These are phyloP conservation scores for Harrya chromipes DNA, from an alignment of 768 basidiomycete species.

Conservation along the genomic window DNA sequence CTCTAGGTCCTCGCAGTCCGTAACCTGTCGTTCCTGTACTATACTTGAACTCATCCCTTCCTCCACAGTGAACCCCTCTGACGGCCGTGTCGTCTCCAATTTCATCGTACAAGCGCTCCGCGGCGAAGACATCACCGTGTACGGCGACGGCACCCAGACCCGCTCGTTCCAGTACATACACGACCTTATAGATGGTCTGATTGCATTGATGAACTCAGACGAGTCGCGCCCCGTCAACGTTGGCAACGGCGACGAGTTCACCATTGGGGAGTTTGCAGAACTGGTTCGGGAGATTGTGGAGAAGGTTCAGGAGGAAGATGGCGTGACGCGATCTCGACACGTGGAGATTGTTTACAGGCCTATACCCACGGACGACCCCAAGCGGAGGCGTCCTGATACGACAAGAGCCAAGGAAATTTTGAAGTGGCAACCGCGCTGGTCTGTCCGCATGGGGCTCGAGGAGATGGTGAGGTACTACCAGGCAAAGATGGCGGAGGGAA, in stretches of 20 bases:
- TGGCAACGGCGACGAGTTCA: conserved; percentile 94
- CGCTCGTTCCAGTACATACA: conserved; percentile 98
- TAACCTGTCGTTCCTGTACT: conserved; percentile 32
- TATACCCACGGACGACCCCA: conserved; percentile 91
- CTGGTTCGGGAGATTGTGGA: conserved; percentile 90
- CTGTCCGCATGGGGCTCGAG: conserved; percentile 87
- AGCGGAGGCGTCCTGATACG: conserved; percentile 91
- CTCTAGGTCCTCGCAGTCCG: conserved; percentile 61
- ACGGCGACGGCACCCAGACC: conserved; percentile 90
- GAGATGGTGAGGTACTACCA: conserved; percentile 96
- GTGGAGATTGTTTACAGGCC: conserved; percentile 74
- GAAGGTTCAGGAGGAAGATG: conserved; percentile 87
- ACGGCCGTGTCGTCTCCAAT: conserved; percentile 98
- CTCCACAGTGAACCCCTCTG: conserved; percentile 83
- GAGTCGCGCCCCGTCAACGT: conserved; percentile 96
- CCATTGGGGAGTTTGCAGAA: conserved; percentile 91
- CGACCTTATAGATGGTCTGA: conserved; percentile 92
- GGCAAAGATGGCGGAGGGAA: conserved; percentile 83
- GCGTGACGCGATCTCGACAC: conserved; percentile 45
- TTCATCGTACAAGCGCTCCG: conserved; percentile 97
- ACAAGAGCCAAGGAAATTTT: conserved; percentile 81
- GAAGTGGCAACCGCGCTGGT: conserved; percentile 92
- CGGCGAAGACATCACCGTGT: conserved; percentile 96
- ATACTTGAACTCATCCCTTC: conserved; percentile 22
- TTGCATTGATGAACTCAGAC: conserved; percentile 91